phyloP scores from a whole-genome alignment of 2,329 filamentous ascomycete genomes.

The Aureobasidium zeae region DNA sequence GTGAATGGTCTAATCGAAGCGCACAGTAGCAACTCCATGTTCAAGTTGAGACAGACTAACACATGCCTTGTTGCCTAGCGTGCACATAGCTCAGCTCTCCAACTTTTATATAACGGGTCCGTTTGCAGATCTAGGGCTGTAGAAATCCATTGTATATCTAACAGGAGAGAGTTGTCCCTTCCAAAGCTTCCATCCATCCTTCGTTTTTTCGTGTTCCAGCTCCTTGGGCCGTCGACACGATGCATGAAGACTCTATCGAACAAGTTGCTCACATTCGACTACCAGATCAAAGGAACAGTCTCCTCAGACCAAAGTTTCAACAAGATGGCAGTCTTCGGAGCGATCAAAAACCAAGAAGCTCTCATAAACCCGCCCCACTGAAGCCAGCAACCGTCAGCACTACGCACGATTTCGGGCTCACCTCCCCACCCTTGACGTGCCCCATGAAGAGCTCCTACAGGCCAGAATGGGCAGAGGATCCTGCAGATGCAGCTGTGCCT shows the following conservation, averaged over 20 bases:
- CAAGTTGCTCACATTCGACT: neutral
- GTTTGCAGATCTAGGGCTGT: no score
- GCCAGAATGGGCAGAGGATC: slow-evolving; percentile 2
- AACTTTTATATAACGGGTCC: no score
- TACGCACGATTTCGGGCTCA: no score
- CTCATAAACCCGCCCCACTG: no score
- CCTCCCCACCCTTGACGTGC: no score
- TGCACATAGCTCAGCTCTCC: no score
- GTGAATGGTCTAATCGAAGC: no score
- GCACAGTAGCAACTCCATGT: no score
- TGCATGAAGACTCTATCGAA: neutral
- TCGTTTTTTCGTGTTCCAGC: neutral
- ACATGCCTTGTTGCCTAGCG: no score
- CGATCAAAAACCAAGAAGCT: neutral
- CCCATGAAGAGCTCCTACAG: neutral
- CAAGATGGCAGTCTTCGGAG: neutral
- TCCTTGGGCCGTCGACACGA: neutral
- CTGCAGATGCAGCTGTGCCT: neutral
- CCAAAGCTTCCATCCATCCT: neutral
- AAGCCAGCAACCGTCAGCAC: neutral
- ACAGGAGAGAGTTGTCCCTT: no score
- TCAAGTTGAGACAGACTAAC: no score
- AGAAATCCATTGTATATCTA: no score
- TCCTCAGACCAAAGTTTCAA: slow-evolving; percentile 1
- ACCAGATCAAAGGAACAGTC: neutral